Evolutionary conservation across 2,329 filamentous ascomycete species (phyloP).

Genomic region (Paramyrothecium roridum): DNA sequence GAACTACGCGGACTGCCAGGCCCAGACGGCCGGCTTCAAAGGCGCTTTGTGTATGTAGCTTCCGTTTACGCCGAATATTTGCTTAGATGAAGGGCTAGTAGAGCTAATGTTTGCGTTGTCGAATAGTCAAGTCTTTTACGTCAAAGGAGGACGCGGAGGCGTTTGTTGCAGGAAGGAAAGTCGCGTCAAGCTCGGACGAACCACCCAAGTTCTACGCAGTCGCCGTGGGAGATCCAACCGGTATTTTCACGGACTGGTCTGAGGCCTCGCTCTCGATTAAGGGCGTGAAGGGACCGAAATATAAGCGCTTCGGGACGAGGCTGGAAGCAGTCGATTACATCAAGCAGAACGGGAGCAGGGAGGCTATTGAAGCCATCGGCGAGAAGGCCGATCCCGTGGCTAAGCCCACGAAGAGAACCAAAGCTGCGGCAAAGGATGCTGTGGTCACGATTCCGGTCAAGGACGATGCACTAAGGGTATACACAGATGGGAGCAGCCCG

Average conservation of each 20-base stretch:
- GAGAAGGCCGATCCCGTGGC: conserved; percentile 19
- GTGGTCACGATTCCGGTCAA: conserved; percentile 5
- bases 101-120: conserved; percentile 7
- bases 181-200: conserved; percentile 33
- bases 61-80: background rate
- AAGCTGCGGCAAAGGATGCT: conserved; percentile 22
- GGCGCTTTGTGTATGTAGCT: conserved; percentile 64
- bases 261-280: conserved; percentile 70
- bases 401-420: conserved; percentile 17
- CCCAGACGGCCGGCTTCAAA: conserved; percentile 57
- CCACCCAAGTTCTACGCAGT: conserved; percentile 57
- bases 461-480: conserved; percentile 37
- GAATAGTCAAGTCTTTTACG: conserved; percentile 74
- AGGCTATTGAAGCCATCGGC: conserved; percentile 38
- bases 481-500: conserved; percentile 61
- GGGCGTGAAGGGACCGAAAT: conserved; percentile 66
- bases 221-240: conserved; percentile 54
- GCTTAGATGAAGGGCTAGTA: background rate
- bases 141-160: conserved; percentile 72
- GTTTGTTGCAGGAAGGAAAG: conserved; percentile 62
- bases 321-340: conserved; percentile 80
- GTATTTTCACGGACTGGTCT: conserved; percentile 63
- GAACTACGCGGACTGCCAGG: conserved; percentile 58
- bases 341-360: conserved; percentile 38
- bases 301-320: conserved; percentile 66